Evolutionary conservation across 306 rosid species (phyloP), one percentile per base, ranked within the genome.

Genomic region (Cucurbita pepo): DNA sequence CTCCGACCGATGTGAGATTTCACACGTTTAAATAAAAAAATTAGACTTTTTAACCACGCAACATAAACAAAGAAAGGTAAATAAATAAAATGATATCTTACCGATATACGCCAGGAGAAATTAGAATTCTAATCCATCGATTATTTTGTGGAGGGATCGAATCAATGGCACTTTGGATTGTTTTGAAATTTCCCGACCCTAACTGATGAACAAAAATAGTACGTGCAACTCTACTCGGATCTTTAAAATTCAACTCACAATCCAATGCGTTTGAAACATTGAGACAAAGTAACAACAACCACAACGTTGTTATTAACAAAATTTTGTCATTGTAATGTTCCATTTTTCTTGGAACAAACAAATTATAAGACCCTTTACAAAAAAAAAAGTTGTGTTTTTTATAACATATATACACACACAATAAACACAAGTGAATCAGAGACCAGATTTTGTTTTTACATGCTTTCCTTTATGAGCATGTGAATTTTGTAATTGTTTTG

Each of bases 91-190:
- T 40, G n/a, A 48, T 10, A 43, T 2, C 36, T n/a, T 74, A 74
- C 77, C 30, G 10, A 52, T 60, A 74, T 22, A 21, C 71, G 69
- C 76, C 90, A 3, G 72, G 60, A 36, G 34, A 63, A 8, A 84
- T 82, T 50, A 73, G 76, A 55, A 86, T 14, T 30, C 76, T 75
- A n/a, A 84, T 75, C 86, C 90, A 86, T 45, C 9, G 14, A 5
- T 11, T 12, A 5, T 66, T 83, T 44, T 47, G 22, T 4, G 9
- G 4, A 1, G 71, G 56, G 30, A 86, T 47, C 7, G 81, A 82
- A 65, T 86, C 82, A 69, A 86, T 80, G 45, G 88, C 90, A 25
- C 77, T 78, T 76, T 86, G 88, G 8, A 86, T 21, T 8, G 82
- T 74, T 4, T 2, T 43, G 72, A 86, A 86, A 36, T 38, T 5